Conservation (phyloP, 805 yeast genomes). For the Lachancea sp. region DNA sequence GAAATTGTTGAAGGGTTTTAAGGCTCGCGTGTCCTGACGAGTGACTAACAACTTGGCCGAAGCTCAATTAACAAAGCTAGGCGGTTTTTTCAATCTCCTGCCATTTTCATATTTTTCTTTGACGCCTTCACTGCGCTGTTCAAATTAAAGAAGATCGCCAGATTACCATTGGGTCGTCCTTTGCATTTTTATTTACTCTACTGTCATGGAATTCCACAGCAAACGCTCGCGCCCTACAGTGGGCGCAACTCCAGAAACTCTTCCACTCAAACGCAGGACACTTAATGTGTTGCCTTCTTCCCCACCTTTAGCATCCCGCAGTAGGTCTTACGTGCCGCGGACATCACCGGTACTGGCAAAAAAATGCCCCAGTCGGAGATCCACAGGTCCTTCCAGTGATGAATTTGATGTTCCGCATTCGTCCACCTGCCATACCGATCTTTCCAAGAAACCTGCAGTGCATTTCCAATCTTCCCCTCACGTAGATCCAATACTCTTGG, state of each 20-base stretch:
- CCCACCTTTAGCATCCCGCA: background rate
- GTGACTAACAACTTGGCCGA: too few species aligned
- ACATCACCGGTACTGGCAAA: constrained; percentile 3
- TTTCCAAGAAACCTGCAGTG: constrained; percentile 7
- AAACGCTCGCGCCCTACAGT: constrained; percentile 20
- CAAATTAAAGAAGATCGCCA: too few species aligned
- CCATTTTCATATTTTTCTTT: too few species aligned
- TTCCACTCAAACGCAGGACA: constrained; percentile 6
- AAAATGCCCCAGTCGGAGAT: background rate
- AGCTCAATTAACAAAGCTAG: too few species aligned
- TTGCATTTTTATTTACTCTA: background rate
- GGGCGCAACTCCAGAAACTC: background rate
- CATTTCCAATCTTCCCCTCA: constrained; percentile 6
- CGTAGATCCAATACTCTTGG: constrained; percentile 5
- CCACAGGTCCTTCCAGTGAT: constrained; percentile 1
- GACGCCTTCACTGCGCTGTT: constrained; percentile 31
- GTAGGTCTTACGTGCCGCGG: constrained; percentile 7
- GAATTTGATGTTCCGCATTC: background rate
- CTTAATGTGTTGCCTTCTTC: background rate
- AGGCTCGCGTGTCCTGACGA: too few species aligned
- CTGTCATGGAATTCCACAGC: constrained; percentile 18
- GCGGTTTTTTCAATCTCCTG: too few species aligned
- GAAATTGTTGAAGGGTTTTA: too few species aligned
- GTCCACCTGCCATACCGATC: background rate
- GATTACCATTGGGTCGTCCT: background rate